Base-by-base conservation (phyloP, 371 early-diverging fungal genomes). In the Mucor ambiguus region DNA sequence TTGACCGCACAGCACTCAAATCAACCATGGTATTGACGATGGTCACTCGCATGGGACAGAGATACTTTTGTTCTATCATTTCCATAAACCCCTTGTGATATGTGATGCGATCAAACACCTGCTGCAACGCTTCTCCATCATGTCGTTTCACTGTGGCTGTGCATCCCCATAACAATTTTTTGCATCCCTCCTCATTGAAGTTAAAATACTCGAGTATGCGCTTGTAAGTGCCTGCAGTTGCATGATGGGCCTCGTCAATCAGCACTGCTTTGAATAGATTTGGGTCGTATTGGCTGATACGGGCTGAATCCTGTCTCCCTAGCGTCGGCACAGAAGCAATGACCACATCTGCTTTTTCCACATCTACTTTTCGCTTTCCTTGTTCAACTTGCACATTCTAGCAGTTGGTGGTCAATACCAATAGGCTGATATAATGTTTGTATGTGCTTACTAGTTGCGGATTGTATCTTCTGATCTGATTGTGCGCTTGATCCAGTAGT, bases 231-330 rank as follows among this genome's bases (percentile, higher is more conserved):
- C 76, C 66, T 16, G 96, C 93, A 0, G 93, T 85, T 1, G 95
- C 93, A 71, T 98, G 98, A 67, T 98, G 98, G 0, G 96, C 97
- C 86, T 95, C 94, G 72, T 93, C 97, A 54, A 98, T 93, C 29
- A 98, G 85, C 61, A 98, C 89, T 38, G 88, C 85, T 67, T 97
- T 96, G 86, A 93, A 97, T 16, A 79, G 64, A 12, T 49, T 29
- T 5, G 95, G 95, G 37, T 95, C 85, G 63, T 90, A 93, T 37
- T 82, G 78, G 18, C 70, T 67, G 18, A 96, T 63, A 9, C 95
- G 76, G 4, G 61, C 29, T 1, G 88, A 72, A 4, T 69, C 74
- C 7, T 20, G 35, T 18, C 89, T 70, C 3, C 90, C 93, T 9
- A 95, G 80, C 0, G 93, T 86, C 10, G 88, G 90, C 5, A 95